Conservation (phyloP, 306 rosid species). For the Vigna reflexopilosa region DNA sequence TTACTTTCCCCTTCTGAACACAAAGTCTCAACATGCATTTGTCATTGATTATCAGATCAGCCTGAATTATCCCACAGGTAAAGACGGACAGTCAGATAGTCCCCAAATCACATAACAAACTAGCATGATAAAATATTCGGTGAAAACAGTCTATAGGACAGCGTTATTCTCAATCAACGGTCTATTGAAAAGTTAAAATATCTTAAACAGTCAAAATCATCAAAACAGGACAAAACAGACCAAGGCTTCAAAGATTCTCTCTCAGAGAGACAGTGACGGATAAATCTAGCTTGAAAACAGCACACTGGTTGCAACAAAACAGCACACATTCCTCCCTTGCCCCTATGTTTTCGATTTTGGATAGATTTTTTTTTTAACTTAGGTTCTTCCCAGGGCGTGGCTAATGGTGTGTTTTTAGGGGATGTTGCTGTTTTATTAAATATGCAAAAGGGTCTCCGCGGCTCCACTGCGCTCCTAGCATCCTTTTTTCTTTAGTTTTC, state of each 20-base stretch:
- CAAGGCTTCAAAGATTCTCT: background rate
- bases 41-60: background rate
- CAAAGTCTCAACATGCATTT: constrained; percentile 20
- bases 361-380: background rate
- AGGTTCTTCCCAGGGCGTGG: background rate
- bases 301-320: background rate
- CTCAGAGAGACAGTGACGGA: background rate
- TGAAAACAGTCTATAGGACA: constrained; percentile 4
- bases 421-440: background rate
- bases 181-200: constrained; percentile 15
- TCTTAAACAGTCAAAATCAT: constrained; percentile 30
- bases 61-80: background rate
- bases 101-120: constrained; percentile 2
- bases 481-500: constrained; percentile 15
- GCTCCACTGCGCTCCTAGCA: constrained; percentile 21
- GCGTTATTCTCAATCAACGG: background rate
- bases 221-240: background rate
- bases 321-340: background rate
- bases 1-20: constrained; percentile 11
- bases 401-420: constrained; percentile 13
- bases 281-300: constrained; percentile 29
- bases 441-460: constrained; percentile 2
- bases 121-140: constrained; percentile 19
- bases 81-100: background rate
- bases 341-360: background rate